phyloP scores from a whole-genome alignment of 2,329 filamentous ascomycete genomes.

The Fusarium liriodendri region DNA sequence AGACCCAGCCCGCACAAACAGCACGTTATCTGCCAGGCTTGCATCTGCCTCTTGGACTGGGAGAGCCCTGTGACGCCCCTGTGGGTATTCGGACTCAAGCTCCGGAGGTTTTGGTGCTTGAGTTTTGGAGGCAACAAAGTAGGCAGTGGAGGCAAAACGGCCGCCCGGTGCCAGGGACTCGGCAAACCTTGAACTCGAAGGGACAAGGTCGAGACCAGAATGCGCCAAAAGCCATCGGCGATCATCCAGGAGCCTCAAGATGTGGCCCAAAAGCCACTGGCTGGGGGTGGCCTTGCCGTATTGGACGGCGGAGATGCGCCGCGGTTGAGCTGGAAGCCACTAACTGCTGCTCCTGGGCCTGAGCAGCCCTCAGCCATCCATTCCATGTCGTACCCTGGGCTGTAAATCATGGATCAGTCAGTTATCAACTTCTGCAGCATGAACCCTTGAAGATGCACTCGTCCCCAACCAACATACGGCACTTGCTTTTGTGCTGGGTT shows the following conservation, averaged over 20 bases:
- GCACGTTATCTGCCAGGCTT: slow-evolving; percentile 22
- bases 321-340: not conserved
- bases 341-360: not conserved
- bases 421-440: slow-evolving; percentile 18
- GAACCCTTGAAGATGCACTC: slow-evolving; percentile 13
- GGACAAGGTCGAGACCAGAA: slow-evolving; percentile 18
- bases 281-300: slow-evolving; percentile 12
- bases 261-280: slow-evolving; percentile 15
- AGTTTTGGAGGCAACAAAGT: slow-evolving; percentile 11
- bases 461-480: slow-evolving; percentile 3
- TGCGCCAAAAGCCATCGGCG: slow-evolving; percentile 22
- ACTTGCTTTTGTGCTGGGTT: slow-evolving; percentile 3
- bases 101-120: not conserved
- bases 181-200: slow-evolving; percentile 18
- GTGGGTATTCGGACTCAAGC: not conserved
- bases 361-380: slow-evolving; percentile 4
- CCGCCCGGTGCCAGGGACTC: slow-evolving; percentile 16
- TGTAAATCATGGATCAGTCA: slow-evolving; percentile 6
- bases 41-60: not conserved
- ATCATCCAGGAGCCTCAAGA: slow-evolving; percentile 24
- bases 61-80: slow-evolving; percentile 2
- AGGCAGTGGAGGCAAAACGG: slow-evolving; percentile 24
- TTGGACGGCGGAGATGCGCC: slow-evolving; percentile 6
- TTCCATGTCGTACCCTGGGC: not conserved
- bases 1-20: slow-evolving; percentile 9